Conservation (phyloP, 495 filamentous ascomycete species). For the Usnea hakonensis region DNA sequence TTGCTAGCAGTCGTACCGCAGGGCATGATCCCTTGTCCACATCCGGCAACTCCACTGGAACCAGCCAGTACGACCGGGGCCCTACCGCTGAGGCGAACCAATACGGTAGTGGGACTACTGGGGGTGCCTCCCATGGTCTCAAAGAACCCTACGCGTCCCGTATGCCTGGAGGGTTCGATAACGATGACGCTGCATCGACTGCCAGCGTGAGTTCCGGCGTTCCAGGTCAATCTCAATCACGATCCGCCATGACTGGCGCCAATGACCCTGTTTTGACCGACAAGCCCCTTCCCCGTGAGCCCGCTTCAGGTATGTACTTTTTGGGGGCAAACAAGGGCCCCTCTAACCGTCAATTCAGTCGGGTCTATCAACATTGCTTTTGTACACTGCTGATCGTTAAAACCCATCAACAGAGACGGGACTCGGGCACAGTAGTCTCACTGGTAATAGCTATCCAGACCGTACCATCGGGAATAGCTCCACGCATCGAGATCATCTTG, state of each 20-base stretch:
- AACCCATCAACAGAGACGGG: background rate
- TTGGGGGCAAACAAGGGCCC: background rate
- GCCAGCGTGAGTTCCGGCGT: conserved; percentile 43
- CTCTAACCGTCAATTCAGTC: background rate
- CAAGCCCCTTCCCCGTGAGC: conserved; percentile 40
- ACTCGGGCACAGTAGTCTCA: conserved; percentile 3
- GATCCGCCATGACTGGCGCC: conserved; percentile 25
- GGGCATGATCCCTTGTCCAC: conserved; percentile 15
- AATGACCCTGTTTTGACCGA: conserved; percentile 34
- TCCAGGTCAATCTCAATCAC: conserved; percentile 27
- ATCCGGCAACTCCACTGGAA: conserved; percentile 14
- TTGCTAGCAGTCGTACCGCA: conserved; percentile 16
- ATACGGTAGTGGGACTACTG: conserved; percentile 2
- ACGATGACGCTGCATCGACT: conserved; percentile 31
- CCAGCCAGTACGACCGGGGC: background rate
- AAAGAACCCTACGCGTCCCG: conserved; percentile 17
- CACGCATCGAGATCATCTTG: conserved; percentile 4
- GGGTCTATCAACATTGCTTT: background rate
- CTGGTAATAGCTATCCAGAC: conserved; percentile 18
- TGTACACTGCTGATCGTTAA: background rate
- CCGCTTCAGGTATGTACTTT: conserved; percentile 8
- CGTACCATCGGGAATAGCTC: conserved; percentile 13
- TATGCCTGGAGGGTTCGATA: conserved; percentile 22
- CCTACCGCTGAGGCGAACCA: conserved; percentile 7
- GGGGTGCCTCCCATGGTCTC: conserved; percentile 6